Evolutionary conservation across 1,284 basidiomycete species (phyloP).

Genomic region (Inonotus obliquus): DNA sequence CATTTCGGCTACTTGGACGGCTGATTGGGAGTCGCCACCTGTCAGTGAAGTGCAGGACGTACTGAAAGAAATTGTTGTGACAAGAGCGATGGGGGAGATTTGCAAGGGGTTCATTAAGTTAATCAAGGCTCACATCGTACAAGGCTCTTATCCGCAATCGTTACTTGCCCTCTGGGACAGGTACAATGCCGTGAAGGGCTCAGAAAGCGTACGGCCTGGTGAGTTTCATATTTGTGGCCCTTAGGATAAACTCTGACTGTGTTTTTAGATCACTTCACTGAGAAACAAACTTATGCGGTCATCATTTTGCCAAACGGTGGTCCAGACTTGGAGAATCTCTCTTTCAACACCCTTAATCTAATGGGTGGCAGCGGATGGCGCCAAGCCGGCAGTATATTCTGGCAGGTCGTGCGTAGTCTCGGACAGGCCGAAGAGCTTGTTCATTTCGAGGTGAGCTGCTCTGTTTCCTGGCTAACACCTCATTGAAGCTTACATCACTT

Average conservation of each 20-base stretch:
- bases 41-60: conserved; percentile 74
- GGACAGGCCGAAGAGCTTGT: conserved; percentile 74
- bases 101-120: conserved; percentile 76
- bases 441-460: conserved; percentile 74
- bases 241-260: neutral
- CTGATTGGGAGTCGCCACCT: conserved; percentile 51
- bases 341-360: conserved; percentile 44
- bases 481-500: conserved; percentile 3
- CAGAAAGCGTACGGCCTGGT: conserved; percentile 87
- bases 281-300: conserved; percentile 80
- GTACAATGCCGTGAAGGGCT: conserved; percentile 66
- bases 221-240: conserved; percentile 22
- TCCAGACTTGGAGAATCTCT: conserved; percentile 81
- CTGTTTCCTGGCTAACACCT: conserved; percentile 6
- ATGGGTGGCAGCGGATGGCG: conserved; percentile 63
- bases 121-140: conserved; percentile 76
- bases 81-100: conserved; percentile 68
- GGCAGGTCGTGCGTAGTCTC: conserved; percentile 80
- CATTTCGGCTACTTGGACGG: conserved; percentile 14
- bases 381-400: conserved; percentile 85
- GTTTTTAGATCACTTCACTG: conserved; percentile 53
- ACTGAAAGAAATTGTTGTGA: conserved; percentile 84
- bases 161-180: conserved; percentile 86
- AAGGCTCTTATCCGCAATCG: conserved; percentile 75
- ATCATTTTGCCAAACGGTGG: conserved; percentile 89